A percentile compares a stretch with the other conserved stretches of the same genome.
Conservation (phyloP, 495 filamentous ascomycete species). For the Tuber calosporum region DNA sequence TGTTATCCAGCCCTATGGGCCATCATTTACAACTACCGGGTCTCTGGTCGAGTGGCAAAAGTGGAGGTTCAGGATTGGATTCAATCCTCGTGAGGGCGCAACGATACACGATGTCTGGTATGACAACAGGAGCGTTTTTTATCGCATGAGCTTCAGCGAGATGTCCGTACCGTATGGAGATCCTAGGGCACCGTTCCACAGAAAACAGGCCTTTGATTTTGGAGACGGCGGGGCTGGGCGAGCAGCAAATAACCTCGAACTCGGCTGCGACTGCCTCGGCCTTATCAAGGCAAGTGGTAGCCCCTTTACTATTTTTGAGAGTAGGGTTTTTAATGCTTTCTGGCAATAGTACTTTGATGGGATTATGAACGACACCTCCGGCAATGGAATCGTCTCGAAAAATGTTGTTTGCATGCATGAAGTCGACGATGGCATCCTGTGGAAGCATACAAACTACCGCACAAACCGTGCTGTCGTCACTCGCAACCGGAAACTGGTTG, state of each 20-base stretch:
- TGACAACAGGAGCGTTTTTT: constrained; percentile 60
- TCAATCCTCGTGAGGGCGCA: constrained; percentile 59
- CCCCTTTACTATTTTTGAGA: not conserved
- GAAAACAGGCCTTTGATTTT: constrained; percentile 64
- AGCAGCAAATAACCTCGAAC: constrained; percentile 59
- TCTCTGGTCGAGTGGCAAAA: constrained; percentile 58
- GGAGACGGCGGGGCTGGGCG: constrained; percentile 61
- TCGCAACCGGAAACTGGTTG: constrained; percentile 55
- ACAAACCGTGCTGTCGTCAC: constrained; percentile 55
- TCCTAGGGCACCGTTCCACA: constrained; percentile 59
- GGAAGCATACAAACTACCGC: constrained; percentile 64
- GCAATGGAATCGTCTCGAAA: constrained; percentile 50
- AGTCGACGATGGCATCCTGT: constrained; percentile 58
- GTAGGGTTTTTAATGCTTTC: constrained; percentile 15
- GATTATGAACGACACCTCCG: constrained; percentile 52
- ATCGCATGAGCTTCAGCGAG: constrained; percentile 63
- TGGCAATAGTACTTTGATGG: constrained; percentile 53
- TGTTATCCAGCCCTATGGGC: constrained; percentile 50
- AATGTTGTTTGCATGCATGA: constrained; percentile 63
- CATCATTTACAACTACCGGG: constrained; percentile 50
- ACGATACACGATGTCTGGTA: constrained; percentile 62
- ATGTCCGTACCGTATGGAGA: constrained; percentile 66
- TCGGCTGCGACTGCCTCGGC: constrained; percentile 64
- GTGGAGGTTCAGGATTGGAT: constrained; percentile 60
- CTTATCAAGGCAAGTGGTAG: constrained; percentile 47